These are phyloP conservation scores for Eimeria sp. DNA, from an alignment of 169 alveolate species.

Conservation along the genomic window DNA sequence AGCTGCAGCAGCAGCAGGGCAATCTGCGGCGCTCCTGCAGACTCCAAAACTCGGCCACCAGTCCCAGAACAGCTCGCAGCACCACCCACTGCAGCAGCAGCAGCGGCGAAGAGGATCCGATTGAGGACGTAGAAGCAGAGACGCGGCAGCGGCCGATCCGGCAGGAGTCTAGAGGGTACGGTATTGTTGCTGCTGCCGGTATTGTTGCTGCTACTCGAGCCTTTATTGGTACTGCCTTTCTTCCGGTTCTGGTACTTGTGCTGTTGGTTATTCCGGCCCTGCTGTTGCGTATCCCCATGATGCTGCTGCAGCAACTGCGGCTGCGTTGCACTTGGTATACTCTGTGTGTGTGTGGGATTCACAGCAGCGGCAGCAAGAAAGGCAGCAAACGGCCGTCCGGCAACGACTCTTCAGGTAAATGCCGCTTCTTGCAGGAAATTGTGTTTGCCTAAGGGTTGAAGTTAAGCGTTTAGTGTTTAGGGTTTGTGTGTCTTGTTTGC, in stretches of 20 bases:
- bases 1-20: slow-evolving; percentile 59
- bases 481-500: slow-evolving; percentile 1
- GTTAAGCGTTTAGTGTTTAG: slow-evolving; percentile 42
- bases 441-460: neutral
- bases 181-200: too few species aligned
- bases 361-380: neutral
- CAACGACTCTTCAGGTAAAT: neutral
- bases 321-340: neutral
- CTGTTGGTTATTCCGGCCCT: neutral
- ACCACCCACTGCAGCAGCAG: slow-evolving; percentile 23
- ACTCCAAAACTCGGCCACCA: neutral
- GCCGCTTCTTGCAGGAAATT: too few species aligned
- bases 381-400: slow-evolving; percentile 19
- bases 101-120: slow-evolving; percentile 33
- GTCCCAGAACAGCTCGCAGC: neutral
- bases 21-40: slow-evolving; percentile 22
- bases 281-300: neutral
- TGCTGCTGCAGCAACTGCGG: slow-evolving; percentile 2
- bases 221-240: neutral
- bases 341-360: neutral
- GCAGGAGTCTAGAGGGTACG: neutral
- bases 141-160: neutral
- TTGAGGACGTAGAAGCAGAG: slow-evolving; percentile 11
- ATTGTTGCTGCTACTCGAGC: neutral
- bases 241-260: neutral